Conservation (phyloP, 2,329 filamentous ascomycete genomes). For the Fusarium pseudoanthophilum region DNA sequence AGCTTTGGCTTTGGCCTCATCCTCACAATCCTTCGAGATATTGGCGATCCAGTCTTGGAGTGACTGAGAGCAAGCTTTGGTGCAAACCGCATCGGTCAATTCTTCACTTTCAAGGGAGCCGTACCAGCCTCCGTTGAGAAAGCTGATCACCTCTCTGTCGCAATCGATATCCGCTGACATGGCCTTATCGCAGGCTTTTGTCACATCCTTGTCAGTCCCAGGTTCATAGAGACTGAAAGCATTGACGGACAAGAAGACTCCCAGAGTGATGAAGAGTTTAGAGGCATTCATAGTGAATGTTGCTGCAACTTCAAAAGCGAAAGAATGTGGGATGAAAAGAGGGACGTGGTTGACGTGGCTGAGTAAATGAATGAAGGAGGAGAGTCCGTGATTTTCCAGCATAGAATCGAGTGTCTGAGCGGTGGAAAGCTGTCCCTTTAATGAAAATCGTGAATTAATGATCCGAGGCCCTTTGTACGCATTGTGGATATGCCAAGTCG, state of each 20-base stretch:
- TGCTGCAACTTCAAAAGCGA: neutral
- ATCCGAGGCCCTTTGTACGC: neutral
- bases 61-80: neutral
- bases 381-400: neutral
- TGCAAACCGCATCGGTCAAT: neutral
- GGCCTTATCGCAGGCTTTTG: neutral
- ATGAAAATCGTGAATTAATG: neutral
- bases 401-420: neutral
- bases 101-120: neutral
- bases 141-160: neutral
- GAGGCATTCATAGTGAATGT: neutral
- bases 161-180: neutral
- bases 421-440: neutral
- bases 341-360: neutral
- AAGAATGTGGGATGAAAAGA: neutral
- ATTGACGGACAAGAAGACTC: neutral
- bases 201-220: neutral
- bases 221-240: neutral
- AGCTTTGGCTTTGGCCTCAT: neutral
- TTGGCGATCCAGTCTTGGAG: neutral
- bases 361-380: neutral
- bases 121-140: neutral
- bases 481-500: neutral
- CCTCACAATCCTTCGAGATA: neutral
- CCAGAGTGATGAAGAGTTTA: neutral